Percentiles rank a stretch among this genome's conserved stretches.
Conservation (phyloP, 805 yeast genomes). For the Metschnikowia vanudenii region DNA sequence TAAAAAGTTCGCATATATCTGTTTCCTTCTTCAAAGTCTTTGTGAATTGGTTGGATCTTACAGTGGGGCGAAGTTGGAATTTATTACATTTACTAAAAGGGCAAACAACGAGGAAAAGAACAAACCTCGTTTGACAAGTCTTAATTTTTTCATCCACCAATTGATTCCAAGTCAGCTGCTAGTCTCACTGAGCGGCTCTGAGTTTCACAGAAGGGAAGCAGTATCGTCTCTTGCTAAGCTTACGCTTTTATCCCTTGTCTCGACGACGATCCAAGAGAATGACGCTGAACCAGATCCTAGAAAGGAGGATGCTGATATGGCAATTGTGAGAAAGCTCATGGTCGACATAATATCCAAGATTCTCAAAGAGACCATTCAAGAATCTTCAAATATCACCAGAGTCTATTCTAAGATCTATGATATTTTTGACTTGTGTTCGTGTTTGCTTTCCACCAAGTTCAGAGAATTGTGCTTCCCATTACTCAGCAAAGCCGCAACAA, state of each 20-base stretch:
- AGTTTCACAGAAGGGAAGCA: conserved; percentile 48
- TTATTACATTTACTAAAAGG: conserved; percentile 73
- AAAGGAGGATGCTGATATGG: conserved; percentile 64
- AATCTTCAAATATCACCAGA: conserved; percentile 35
- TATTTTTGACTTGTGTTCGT: conserved; percentile 48
- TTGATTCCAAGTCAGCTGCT: conserved; percentile 57
- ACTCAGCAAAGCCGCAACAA: conserved; percentile 47
- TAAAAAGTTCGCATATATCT: conserved; percentile 59
- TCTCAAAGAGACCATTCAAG: conserved; percentile 48
- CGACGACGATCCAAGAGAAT: conserved; percentile 55
- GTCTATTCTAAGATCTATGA: conserved; percentile 57
- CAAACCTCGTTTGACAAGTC: conserved; percentile 73
- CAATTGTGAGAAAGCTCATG: conserved; percentile 69
- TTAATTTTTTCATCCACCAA: conserved; percentile 76
- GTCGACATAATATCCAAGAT: conserved; percentile 66
- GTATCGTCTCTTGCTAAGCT: conserved; percentile 62
- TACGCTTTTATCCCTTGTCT: conserved; percentile 59
- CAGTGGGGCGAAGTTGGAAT: conserved; percentile 76
- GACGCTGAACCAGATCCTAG: conserved; percentile 45
- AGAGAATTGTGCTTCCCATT: conserved; percentile 44
- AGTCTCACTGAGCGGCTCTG: conserved; percentile 36
- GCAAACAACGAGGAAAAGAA: conserved; percentile 32
- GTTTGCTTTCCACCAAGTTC: conserved; percentile 43
- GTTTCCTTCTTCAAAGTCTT: conserved; percentile 64
- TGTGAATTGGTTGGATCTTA: conserved; percentile 77